phyloP scores from a whole-genome alignment of 805 yeast genomes.

The Priceomyces fermenticarens region DNA sequence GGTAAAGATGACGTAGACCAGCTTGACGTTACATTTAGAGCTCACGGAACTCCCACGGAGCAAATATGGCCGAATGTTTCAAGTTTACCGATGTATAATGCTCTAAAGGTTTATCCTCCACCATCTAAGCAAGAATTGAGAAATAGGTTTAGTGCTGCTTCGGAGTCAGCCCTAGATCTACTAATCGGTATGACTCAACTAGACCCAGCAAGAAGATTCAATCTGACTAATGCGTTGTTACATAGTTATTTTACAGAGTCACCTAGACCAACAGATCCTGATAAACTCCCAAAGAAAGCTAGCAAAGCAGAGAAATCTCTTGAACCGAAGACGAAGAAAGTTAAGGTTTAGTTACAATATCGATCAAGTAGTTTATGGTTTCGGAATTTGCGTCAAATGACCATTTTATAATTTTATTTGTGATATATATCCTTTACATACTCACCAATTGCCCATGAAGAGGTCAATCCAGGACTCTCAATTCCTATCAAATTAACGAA shows the following conservation, averaged over 20 bases:
- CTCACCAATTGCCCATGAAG: conserved; percentile 79
- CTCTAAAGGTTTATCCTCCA: conserved; percentile 72
- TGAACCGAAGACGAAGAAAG: conserved; percentile 15
- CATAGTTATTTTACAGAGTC: conserved; percentile 67
- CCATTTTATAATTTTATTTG: conserved; percentile 6
- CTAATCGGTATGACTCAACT: conserved; percentile 68
- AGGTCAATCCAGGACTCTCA: conserved; percentile 88
- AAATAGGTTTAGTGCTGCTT: conserved; percentile 85
- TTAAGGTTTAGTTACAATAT: conserved; percentile 12
- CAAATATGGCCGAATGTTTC: conserved; percentile 88
- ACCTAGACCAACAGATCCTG: conserved; percentile 74
- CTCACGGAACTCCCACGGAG: conserved; percentile 94
- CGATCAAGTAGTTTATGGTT: background rate
- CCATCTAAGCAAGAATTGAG: conserved; percentile 80
- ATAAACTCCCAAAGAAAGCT: conserved; percentile 52
- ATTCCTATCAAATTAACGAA: conserved; percentile 79
- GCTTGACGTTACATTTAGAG: conserved; percentile 88
- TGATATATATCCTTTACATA: conserved; percentile 47
- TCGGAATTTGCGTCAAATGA: background rate
- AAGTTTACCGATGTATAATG: conserved; percentile 70
- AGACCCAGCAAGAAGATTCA: conserved; percentile 75
- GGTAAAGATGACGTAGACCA: conserved; percentile 91
- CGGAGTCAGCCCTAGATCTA: conserved; percentile 75
- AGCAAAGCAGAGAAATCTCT: conserved; percentile 17
- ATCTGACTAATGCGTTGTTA: conserved; percentile 58